Conservation (phyloP, 2,329 filamentous ascomycete genomes). For the Aspergillus hortae region DNA sequence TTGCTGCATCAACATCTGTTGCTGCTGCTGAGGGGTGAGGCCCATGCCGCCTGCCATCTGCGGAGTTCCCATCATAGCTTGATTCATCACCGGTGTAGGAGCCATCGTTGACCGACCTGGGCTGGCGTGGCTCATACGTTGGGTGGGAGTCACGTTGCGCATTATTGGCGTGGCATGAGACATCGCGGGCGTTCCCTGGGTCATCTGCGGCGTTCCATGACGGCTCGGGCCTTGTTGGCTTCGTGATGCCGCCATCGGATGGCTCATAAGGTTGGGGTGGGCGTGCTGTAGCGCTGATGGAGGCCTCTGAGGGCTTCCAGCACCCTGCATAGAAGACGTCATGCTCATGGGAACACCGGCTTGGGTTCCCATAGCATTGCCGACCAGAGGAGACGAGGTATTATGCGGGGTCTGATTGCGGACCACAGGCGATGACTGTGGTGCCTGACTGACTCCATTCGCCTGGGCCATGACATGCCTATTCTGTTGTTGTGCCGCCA, state of each 20-base stretch:
- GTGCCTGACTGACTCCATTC: slow-evolving; percentile 39
- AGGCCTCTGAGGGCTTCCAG: slow-evolving; percentile 45
- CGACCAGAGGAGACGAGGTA: slow-evolving; percentile 44
- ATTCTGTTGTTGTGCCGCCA: slow-evolving; percentile 46
- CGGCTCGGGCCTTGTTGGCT: slow-evolving; percentile 47
- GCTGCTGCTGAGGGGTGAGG: slow-evolving; percentile 42
- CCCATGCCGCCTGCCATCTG: slow-evolving; percentile 36
- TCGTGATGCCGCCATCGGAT: slow-evolving; percentile 43
- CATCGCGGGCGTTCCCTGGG: slow-evolving; percentile 44
- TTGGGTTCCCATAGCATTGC: slow-evolving; percentile 36
- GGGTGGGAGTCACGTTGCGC: slow-evolving; percentile 45
- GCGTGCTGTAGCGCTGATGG: slow-evolving; percentile 46
- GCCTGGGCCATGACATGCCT: slow-evolving; percentile 49
- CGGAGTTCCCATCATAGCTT: slow-evolving; percentile 37
- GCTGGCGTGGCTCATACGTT: slow-evolving; percentile 46
- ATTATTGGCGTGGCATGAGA: slow-evolving; percentile 47
- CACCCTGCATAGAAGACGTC: slow-evolving; percentile 43
- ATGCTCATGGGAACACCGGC: slow-evolving; percentile 43
- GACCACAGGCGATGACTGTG: slow-evolving; percentile 46
- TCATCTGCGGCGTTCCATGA: slow-evolving; percentile 48
- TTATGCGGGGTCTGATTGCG: slow-evolving; percentile 46
- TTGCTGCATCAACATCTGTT: slow-evolving; percentile 36
- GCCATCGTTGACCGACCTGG: slow-evolving; percentile 41
- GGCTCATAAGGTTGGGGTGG: slow-evolving; percentile 44
- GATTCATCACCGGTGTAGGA: slow-evolving; percentile 45